phyloP scores from a whole-genome alignment of 768 basidiomycete species.

The Calocybe indica region DNA sequence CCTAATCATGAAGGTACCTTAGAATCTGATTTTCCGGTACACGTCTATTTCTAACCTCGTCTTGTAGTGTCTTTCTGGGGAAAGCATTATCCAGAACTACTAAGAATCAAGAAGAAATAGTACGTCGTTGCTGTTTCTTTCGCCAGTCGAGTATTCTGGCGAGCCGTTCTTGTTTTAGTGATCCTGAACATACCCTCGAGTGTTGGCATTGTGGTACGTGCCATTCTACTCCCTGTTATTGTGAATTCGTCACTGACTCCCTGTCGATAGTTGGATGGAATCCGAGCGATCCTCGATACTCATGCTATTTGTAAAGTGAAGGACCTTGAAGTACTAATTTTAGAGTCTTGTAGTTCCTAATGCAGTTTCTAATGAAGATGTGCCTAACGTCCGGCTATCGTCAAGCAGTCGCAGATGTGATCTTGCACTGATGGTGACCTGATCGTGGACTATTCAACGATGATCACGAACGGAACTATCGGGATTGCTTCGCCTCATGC shows the following conservation, averaged over 20 bases:
- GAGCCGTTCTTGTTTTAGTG: constrained; percentile 21
- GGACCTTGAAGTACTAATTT: too few species aligned
- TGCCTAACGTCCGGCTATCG: too few species aligned
- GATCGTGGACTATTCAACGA: too few species aligned
- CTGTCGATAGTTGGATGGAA: constrained; percentile 29
- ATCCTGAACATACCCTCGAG: constrained; percentile 39
- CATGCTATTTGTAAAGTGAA: constrained; percentile 23
- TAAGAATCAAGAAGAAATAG: constrained; percentile 42
- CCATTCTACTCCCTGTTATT: not conserved
- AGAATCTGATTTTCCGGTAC: not conserved
- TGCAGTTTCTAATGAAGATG: too few species aligned
- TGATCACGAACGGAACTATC: too few species aligned
- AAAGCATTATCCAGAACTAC: constrained; percentile 30
- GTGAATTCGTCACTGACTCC: not conserved
- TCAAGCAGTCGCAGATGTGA: too few species aligned
- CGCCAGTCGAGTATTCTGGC: not conserved
- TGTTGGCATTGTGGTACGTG: constrained; percentile 45
- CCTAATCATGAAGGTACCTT: constrained; percentile 35
- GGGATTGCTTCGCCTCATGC: too few species aligned
- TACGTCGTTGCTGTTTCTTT: constrained; percentile 16
- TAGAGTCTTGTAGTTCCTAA: too few species aligned
- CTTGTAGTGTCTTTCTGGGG: constrained; percentile 38
- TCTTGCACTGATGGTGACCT: too few species aligned
- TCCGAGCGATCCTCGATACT: constrained; percentile 21
- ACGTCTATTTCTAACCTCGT: not conserved